Evolutionary conservation across 2,329 filamentous ascomycete genomes (phyloP), one percentile per base, ranked within the genome.

Genomic region (Cercospora sojina): DNA sequence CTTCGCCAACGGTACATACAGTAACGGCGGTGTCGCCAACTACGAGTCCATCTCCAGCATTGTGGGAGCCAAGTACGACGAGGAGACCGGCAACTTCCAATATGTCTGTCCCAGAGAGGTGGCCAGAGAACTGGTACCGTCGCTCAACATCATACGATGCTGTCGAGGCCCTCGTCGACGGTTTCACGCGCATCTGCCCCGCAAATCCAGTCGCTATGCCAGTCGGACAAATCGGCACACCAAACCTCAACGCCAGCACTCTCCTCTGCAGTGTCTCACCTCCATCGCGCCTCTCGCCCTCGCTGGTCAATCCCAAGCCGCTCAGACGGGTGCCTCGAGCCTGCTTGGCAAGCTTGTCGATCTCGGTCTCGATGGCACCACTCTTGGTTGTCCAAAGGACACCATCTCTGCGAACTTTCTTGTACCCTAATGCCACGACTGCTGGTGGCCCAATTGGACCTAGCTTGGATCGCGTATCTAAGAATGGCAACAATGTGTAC

Each of bases 1-100:
- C 66, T 76, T 75, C 77, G 76, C 74, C 32, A 79, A 79, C 68
- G 75, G 76, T 20, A 79, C 77, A 13, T 78, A 77, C 65, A 76
- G 74, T 18, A 69, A 69, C 1, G 77, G 76, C 16, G 77, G 78
- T 67, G 74, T 79, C 27, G 69, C 77, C 43, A 79, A 74, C 69
- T 75, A 75, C 70, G 72, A 75, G 60, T 74, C 72, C 5, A 70
- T 76, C 64, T 72, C 71, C 3, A 69, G 63, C 57, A 75, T 75
- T 59, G 64, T 76, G 31, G 74, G 74, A n/a, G 74, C 72, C 20
- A 49, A 72, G 62, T 66, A 67, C 25, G 56, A 75, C 58, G 35
- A 68, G 49, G 61, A 64, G 47, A 74, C 69, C n/a, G 74, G 72
- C 47, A 32, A 75, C 4, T 76, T 71, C 70, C 51, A 71, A 29